Base-by-base conservation (phyloP, 1,284 basidiomycete genomes). In the Thelephora terrestris region DNA sequence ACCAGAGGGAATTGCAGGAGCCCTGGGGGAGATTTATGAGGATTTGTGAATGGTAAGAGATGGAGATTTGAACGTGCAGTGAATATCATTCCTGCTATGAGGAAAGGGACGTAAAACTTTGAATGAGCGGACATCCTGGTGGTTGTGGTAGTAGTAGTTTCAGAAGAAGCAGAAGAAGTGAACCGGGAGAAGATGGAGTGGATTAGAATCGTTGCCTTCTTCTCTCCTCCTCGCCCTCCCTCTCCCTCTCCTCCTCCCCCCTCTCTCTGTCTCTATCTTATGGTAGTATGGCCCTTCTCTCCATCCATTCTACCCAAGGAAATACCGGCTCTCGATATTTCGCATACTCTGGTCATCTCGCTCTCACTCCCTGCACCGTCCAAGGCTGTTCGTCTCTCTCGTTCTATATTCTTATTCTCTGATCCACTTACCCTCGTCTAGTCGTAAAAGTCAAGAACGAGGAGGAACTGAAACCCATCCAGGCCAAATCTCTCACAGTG, bases 41-140 rank as follows among this genome's bases (percentile, higher is more conserved):
- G 48, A 35, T 46, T 47, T 37, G 50, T 16, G 45, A 42, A 37
- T 4, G 35, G 10, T 32, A 20, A 18, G 29, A 6, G 29, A 10
- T 7, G 6, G 18, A 44, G 38, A 17, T 12, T 3, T 20, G 16
- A 16, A 62, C 71, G 27, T 52, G 83, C 87, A 7, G 87, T 89
- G 54, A 87, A 63, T 58, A 90, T 81, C 87, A 90, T 90, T 45
- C 86, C 87, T 50, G 70, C 79, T 23, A 90, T 71, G 62, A 79
- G 75, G 53, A 67, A 51, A 45, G 75, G 72, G 48, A 79, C 59
- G 54, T 69, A 71, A 51, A 71, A 53, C 10, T 14, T 32, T 14
- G 29, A 32, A 32, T 32, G 29, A 32, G 7, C 7, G 14, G 49
- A 37, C 27, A 45, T 27, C 42, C 50, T 35, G 48, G 43, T 42